Conservation (phyloP, 208 protist genomes). For the Trypanosoma platydactyli region DNA sequence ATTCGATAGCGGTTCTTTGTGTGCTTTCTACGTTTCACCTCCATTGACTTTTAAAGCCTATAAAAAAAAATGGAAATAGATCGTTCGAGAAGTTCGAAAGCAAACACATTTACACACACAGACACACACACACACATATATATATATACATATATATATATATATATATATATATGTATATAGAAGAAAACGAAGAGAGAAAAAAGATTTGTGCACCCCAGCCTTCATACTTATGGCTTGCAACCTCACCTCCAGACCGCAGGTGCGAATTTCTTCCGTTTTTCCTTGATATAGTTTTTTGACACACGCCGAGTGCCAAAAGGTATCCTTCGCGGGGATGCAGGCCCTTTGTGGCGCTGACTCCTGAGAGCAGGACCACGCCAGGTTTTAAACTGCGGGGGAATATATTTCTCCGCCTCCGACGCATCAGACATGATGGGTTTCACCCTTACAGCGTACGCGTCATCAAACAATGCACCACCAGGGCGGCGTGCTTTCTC, state of each 20-base stretch:
- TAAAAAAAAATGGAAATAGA: conserved; percentile 13
- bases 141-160: too few species aligned
- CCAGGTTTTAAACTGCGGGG: conserved; percentile 79
- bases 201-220: too few species aligned
- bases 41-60: conserved; percentile 6
- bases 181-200: too few species aligned
- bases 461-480: conserved; percentile 45
- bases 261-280: conserved; percentile 46
- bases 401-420: conserved; percentile 60
- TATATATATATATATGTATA: conserved; percentile 14
- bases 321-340: conserved; percentile 31
- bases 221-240: too few species aligned
- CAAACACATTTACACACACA: too few species aligned
- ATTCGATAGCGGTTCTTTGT: neutral
- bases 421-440: conserved; percentile 41
- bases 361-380: conserved; percentile 30
- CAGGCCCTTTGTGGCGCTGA: conserved; percentile 32
- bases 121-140: too few species aligned
- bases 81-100: neutral
- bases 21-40: neutral
- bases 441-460: conserved; percentile 65
- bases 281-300: conserved; percentile 75
- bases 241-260: conserved; percentile 10
- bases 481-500: conserved; percentile 18
- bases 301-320: conserved; percentile 82